Percentiles rank a stretch among this genome's conserved stretches.
Conservation (phyloP, 1,139 yeast species). For the Lipomyces yarrowii region DNA sequence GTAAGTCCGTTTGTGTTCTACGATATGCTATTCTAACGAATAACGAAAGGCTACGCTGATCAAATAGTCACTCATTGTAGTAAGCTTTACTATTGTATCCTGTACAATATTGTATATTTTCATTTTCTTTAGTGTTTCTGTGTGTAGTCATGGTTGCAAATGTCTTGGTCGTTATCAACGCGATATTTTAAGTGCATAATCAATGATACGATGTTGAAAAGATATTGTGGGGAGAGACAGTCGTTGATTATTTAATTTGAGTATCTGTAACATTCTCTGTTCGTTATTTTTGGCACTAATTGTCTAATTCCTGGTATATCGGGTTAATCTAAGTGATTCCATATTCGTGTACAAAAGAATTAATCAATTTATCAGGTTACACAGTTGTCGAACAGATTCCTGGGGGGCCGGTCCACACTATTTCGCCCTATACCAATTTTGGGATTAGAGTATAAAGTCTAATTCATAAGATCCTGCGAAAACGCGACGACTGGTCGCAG, state of each 20-base stretch:
- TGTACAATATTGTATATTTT: background rate
- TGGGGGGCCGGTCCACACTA: too few species aligned
- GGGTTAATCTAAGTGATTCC: background rate
- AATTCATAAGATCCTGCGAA: background rate
- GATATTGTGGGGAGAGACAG: background rate
- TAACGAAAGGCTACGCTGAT: slow-evolving; percentile 1
- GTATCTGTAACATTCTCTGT: background rate
- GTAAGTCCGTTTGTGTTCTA: background rate
- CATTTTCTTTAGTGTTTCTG: background rate
- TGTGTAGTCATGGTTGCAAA: background rate
- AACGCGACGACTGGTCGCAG: background rate
- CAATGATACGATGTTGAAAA: background rate
- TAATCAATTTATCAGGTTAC: background rate
- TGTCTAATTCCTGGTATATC: background rate
- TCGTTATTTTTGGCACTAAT: background rate
- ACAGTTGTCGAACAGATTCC: background rate
- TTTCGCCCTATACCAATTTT: background rate
- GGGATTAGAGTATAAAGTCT: background rate
- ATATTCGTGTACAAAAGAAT: background rate
- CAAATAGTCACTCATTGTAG: background rate
- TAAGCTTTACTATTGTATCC: background rate
- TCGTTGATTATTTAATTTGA: background rate
- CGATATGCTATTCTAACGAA: background rate
- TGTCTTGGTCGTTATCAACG: background rate
- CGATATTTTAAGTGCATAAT: background rate